Conservation (phyloP, 441 rosid species). For the Bocquillonia castaneifolia region DNA sequence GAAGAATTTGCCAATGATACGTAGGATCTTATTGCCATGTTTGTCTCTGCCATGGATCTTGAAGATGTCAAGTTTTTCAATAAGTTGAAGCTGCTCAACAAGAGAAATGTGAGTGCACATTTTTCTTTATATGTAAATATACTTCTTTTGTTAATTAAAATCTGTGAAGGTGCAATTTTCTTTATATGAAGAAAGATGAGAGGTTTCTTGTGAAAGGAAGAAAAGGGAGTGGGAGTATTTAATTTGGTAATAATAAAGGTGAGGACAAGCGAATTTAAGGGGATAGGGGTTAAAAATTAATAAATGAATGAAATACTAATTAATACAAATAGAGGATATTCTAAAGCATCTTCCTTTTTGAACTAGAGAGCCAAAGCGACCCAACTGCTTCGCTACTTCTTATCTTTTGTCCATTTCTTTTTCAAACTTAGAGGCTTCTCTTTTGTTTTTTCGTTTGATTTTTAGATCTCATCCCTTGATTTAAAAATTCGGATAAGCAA, state of each 20-base stretch:
- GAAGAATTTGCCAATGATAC: slow-evolving; percentile 53
- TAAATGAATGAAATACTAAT: no score
- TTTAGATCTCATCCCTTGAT: background rate
- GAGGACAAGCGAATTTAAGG: slow-evolving; percentile 18
- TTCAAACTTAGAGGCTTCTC: no score
- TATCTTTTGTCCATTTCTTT: background rate
- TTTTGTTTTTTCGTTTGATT: background rate
- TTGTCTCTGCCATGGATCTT: slow-evolving; percentile 64
- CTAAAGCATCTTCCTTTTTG: slow-evolving; percentile 23
- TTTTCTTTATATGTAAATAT: background rate
- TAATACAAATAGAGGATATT: no score
- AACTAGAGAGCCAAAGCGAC: background rate
- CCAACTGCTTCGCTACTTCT: background rate
- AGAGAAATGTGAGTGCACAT: slow-evolving; percentile 33
- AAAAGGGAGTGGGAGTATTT: background rate
- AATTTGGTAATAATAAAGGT: background rate
- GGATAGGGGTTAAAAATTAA: background rate
- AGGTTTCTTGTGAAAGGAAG: background rate
- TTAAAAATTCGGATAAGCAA: background rate
- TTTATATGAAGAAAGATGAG: background rate
- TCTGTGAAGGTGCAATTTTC: no score
- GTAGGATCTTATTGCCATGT: slow-evolving; percentile 59
- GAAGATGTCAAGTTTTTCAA: slow-evolving; percentile 56
- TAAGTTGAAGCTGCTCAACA: slow-evolving; percentile 39
- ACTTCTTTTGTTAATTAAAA: no score